These are phyloP conservation scores for Emergomyces pasteurianus DNA, from an alignment of 2,329 filamentous ascomycete genomes.

Conservation along the genomic window DNA sequence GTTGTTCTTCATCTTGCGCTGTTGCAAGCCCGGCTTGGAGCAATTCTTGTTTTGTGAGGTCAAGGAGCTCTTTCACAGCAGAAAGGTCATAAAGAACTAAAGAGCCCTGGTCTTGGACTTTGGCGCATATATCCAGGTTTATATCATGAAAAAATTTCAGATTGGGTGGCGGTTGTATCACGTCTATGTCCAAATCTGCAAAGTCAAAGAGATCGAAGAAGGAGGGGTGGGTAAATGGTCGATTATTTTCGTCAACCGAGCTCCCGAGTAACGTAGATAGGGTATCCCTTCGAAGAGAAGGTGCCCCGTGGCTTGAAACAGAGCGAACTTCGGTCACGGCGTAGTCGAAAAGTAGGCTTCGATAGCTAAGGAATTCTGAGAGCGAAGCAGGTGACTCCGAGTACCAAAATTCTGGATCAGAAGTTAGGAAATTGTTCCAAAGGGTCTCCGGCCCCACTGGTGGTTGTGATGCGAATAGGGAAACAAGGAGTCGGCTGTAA, in stretches of 20 bases:
- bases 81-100: conserved; percentile 52
- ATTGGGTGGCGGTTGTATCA: conserved; percentile 37
- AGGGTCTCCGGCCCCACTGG: conserved; percentile 55
- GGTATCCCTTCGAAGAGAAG: conserved; percentile 56
- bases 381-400: conserved; percentile 56
- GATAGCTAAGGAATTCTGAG: conserved; percentile 63
- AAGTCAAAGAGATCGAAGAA: conserved; percentile 94
- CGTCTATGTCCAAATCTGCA: conserved; percentile 50
- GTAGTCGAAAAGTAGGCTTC: conserved; percentile 73
- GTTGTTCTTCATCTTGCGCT: conserved; percentile 30
- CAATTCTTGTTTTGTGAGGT: conserved; percentile 36
- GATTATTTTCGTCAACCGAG: conserved; percentile 54
- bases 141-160: conserved; percentile 53
- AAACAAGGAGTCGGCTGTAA: conserved; percentile 66
- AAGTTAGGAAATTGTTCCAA: conserved; percentile 60
- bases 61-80: conserved; percentile 61
- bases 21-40: conserved; percentile 33
- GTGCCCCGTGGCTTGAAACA: conserved; percentile 57
- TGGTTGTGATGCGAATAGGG: conserved; percentile 58
- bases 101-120: conserved; percentile 43
- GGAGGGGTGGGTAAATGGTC: conserved; percentile 56
- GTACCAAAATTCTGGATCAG: conserved; percentile 54
- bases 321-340: conserved; percentile 72
- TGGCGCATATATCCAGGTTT: conserved; percentile 54
- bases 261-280: conserved; percentile 59